Evolutionary conservation across 2,329 filamentous ascomycete genomes (phyloP), one percentile per base, ranked within the genome.

Genomic region (Kalmusia sp.): DNA sequence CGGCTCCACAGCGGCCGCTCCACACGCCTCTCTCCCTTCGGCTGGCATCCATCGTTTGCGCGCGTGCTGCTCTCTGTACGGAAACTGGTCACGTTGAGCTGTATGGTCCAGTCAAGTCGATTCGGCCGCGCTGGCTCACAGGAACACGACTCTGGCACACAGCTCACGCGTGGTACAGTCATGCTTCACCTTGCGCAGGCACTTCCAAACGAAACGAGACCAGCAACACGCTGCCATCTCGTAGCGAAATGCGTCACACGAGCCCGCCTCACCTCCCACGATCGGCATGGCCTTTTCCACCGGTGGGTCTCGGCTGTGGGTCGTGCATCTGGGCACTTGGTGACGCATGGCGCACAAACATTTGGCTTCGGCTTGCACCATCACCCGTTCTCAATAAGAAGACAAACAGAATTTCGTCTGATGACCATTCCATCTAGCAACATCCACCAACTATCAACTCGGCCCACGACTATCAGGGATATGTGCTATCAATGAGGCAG

Each of bases 391-490:
- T n/a, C n/a, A n/a, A n/a, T n/a, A n/a, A n/a, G n/a, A n/a, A n/a
- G n/a, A n/a, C n/a, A n/a, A 19, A 19, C 15, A 37, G n/a, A 17
- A 19, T 4, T n/a, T 33, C 9, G 3, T 12, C 30, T 33, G 31
- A 47, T 37, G 21, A 15, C 44, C 33, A 35, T 43, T 39, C 19
- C 47, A 49, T 40, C 24, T 48, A 40, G 46, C 46, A 49, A 39
- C 46, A 41, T 49, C 35, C 19, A 27, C 27, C 25, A 17, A 19
- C 46, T 33, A 49, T 46, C 43, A 28, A 22, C 46, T 40, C 25
- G 15, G 46, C 25, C n/a, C 14, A 24, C 11, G 6, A 35, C n/a
- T 28, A n/a, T 22, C 39, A 11, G 41, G 21, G 30, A 33, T 19
- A 37, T 34, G 19, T 43, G 33, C 37, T 27, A 41, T 49, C 47